Base-by-base conservation (phyloP, 2,329 filamentous ascomycete species). In the Paraconiothyrium brasiliense region DNA sequence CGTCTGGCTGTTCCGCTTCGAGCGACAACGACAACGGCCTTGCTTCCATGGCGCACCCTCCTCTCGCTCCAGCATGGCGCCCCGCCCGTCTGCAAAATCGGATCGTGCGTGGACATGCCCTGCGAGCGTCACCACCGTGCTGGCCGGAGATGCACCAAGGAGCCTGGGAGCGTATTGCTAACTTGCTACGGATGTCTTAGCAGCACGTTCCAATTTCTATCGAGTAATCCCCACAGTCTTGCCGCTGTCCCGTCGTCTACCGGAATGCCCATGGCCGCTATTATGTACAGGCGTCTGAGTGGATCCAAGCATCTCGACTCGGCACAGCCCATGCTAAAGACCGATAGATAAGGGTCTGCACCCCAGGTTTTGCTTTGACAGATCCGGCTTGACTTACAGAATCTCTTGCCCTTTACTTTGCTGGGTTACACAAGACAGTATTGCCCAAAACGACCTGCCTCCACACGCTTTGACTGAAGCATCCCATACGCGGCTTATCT, bases 261-360 rank as follows among this genome's bases (percentile, higher is more conserved):
- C 66, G 64, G 64, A 66, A 60, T 43, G 35, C 34, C 67, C 64
- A 66, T 67, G 66, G 50, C 52, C 65, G 57, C 64, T 67, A 67
- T 65, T 67, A 67, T 65, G 58, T 49, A 59, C 20, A 54, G 43
- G 52, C 55, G 14, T 62, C 62, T 61, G 64, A 61, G 64, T 66
- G 67, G 51, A 63, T 41, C 58, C 51, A 47, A 41, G 54, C 30
- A 61, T 67, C 58, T 63, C 64, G 51, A 56, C 61, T 58, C 58
- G 65, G 54, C 51, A 62, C 27, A 34, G 22, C 34, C 10, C 10
- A 50, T 32, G 46, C 49, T 27, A 44, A 46, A 13, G 55, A 56
- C 43, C 41, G 63, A 61, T 71, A 70, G 75, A 77, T 76, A 78
- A 77, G 71, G 60, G 49, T 59, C 69, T 71, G 69, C 74, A 78